Evolutionary conservation across 2,329 filamentous ascomycete genomes (phyloP), one percentile per base, ranked within the genome.

Genomic region (Penicillium sp.): DNA sequence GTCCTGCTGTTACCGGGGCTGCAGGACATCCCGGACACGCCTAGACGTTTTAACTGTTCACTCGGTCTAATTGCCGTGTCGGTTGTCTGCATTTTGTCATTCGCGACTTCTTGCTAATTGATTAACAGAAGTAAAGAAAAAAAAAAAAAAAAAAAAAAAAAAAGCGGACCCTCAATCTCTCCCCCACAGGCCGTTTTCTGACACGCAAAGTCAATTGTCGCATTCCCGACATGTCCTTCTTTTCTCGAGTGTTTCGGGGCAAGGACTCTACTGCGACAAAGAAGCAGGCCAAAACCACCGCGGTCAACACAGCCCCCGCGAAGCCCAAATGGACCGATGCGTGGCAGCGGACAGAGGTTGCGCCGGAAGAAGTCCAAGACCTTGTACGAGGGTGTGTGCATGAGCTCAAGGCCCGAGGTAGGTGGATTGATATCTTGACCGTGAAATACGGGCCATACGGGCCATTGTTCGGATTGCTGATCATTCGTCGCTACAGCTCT

Each of bases 381-480:
- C 79, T 99, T 61, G 81, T 97, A 51, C 85, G 87, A 72, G 86
- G 87, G 65, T 97, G 92, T 78, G 96, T 93, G 12, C 83, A 87
- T 55, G 94, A 99, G 79, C 85, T 99, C 75, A 99, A 97, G 79
- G 89, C 89, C 60, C 86, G 93, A 90, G 93, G 93, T 96, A 86
- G 68, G 85, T 77, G 47, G 36, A 61, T 63, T 61, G 39, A 60
- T 49, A 61, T 67, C 58, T 49, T 51, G 61, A 65, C 58, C 65
- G 57, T 58, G 60, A 57, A 55, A 59, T 59, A 51, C 52, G 58
- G 48, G 42, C 53, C 60, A 59, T 59, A 51, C 52, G 58, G 48
- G 42, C 53, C 59, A 62, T 69, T 65, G 61, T 61, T 60, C 65
- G 59, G 59, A 64, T 66, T 65, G 67, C 70, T 73, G 65, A 73